Evolutionary conservation across 2,329 filamentous ascomycete genomes (phyloP), one percentile per base, ranked within the genome.

Genomic region (Metarhizium robertsii): DNA sequence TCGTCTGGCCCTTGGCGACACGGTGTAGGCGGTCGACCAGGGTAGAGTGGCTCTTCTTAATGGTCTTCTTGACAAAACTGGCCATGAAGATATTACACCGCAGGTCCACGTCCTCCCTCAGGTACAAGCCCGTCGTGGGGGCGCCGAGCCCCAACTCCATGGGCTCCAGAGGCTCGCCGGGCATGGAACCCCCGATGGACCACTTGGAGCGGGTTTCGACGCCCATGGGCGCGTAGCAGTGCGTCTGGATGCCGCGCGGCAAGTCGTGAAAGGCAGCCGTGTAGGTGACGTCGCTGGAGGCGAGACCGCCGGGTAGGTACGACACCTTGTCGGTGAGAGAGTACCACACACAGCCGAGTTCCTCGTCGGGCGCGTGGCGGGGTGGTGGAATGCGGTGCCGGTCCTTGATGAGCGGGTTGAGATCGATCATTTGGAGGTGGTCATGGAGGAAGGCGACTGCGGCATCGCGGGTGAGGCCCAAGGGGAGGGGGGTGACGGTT

Each of bases 91-190:
- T 74, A 64, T 91, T 92, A 73, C 90, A 95, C 56, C 80, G 80
- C 76, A 95, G 61, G 59, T 90, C 86, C 51, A 94, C 85, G 61
- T 95, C 90, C 74, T 95, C 90, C n/a, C 87, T 79, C 46, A 95
- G 74, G 66, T 91, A 95, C 13, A 95, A 73, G 0, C 90, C 90
- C 45, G 81, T 74, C 25, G 77, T 70, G 0, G 90, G 89, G 0
- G 79, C 81, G 14, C 79, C 79, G 6, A 88, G 70, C 5, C 85
- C 87, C 25, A 88, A 70, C 71, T 92, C 88, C 11, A 80, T 71
- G 0, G 82, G 76, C 63, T 86, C 79, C 34, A 77, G 74, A 1
- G 83, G 79, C 69, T 95, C 89, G 18, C 86, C 87, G 0, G 86
- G 85, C 46, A 88, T 72, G 10, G 80, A 83, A 10, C 90, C 90